A percentile compares a stretch with the other conserved stretches of the same genome.
phyloP scores from a whole-genome alignment of 139 green algal genomes.

The Micromonas pusilla region DNA sequence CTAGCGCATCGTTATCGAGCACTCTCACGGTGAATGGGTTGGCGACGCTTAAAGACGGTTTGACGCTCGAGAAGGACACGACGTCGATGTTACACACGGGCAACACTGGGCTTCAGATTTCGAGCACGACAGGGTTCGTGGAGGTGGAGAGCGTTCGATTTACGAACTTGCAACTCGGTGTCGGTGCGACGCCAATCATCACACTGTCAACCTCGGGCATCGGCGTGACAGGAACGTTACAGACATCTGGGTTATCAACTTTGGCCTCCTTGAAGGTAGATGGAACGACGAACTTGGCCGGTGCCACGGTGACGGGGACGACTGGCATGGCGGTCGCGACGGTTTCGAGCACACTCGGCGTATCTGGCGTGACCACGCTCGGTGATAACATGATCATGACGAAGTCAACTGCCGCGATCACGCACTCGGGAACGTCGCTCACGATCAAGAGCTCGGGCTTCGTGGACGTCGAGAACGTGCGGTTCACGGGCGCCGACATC shows the following conservation, averaged over 20 bases:
- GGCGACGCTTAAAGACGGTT: too few species aligned
- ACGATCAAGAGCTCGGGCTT: background rate
- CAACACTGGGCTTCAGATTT: background rate
- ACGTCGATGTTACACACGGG: too few species aligned
- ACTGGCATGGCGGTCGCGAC: too few species aligned
- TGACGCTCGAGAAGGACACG: too few species aligned
- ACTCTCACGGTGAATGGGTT: too few species aligned
- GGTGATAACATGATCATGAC: background rate
- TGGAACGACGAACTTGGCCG: too few species aligned
- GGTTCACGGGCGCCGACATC: background rate
- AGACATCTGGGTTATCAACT: too few species aligned
- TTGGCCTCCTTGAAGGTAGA: too few species aligned
- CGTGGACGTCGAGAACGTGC: background rate
- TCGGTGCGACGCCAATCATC: too few species aligned
- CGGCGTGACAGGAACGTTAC: too few species aligned
- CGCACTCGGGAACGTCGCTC: background rate
- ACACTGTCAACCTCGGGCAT: too few species aligned
- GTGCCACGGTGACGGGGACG: background rate
- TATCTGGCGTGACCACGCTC: background rate
- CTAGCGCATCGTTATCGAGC: background rate
- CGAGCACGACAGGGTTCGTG: background rate
- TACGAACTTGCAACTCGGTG: background rate
- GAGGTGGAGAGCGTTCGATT: conserved; percentile 1
- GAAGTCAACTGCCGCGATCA: background rate
- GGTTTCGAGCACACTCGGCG: background rate